Evolutionary conservation across 2,329 filamentous ascomycete genomes (phyloP), one percentile per base, ranked within the genome.

Genomic region (Didymella pinodella): DNA sequence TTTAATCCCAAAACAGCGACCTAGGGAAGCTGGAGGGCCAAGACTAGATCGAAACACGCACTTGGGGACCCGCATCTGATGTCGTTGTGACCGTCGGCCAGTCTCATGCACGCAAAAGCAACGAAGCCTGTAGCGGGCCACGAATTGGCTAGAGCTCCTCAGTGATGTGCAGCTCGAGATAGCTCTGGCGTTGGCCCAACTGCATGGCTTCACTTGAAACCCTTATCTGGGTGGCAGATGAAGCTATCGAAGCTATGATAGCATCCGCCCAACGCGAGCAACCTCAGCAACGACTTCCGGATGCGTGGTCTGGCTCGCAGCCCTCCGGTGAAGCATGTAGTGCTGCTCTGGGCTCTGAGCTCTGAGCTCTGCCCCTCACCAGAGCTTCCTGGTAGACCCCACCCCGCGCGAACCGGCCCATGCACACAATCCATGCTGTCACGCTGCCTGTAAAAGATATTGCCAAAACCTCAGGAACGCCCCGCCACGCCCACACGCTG

Each of bases 1-100:
- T 58, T 68, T 67, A 67, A 61, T 65, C 63, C 67, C 65, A 68
- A 69, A 69, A 59, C 63, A 67, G 59, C 54, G 41, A 48, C 65
- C 59, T 64, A 47, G 57, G 59, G 48, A 49, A 62, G 55, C 41
- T 52, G 28, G 28, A 62, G 26, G 51, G 64, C 66, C 65, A 70
- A 70, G 68, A 54, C 59, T 61, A 64, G 64, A 63, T 57, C 52
- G 61, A 62, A 66, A 65, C 63, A 59, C 57, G 53, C 43, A 56
- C 40, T 51, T 52, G 48, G 50, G 54, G 63, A 57, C 61, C 56
- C 56, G 56, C 64, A 59, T 46, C n/a, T 58, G 55, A 60, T 56
- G 54, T 50, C 53, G 56, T 60, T 41, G 53, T 51, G 54, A 57
- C 62, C 65, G 62, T 62, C 62, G 65, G 62, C 67, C 61, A 54